These are phyloP conservation scores for Citrus glauca DNA, from an alignment of 345 rosid species.

Conservation along the genomic window DNA sequence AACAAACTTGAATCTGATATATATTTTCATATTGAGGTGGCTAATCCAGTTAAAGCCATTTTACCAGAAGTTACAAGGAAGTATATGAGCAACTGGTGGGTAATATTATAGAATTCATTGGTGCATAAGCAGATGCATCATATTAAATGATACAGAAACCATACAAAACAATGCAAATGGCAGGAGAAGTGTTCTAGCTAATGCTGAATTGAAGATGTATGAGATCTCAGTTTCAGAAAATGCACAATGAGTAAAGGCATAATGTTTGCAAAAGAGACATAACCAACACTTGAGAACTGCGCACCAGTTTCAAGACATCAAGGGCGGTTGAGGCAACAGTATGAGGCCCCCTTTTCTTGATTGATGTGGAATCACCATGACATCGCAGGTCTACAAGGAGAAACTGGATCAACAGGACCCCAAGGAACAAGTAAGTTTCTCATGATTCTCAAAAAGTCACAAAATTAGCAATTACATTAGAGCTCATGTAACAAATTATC, in stretches of 20 bases:
- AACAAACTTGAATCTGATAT: not conserved
- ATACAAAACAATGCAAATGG: not conserved
- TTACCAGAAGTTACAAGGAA: not conserved
- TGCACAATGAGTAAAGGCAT: not conserved
- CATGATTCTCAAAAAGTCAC: not conserved
- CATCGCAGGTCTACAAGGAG: conserved; percentile 88
- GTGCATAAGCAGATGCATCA: not conserved
- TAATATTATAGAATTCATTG: not conserved
- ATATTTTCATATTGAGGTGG: not conserved
- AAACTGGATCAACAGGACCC: conserved; percentile 46
- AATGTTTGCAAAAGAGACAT: not conserved
- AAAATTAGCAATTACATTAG: not conserved
- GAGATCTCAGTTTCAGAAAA: not conserved
- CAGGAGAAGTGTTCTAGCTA: not conserved
- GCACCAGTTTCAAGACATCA: conserved; percentile 82
- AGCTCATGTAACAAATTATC: not conserved
- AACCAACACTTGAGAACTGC: conserved; percentile 13
- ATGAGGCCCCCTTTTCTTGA: conserved; percentile 67
- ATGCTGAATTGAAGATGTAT: not conserved
- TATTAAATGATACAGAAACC: not conserved
- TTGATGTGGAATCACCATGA: conserved; percentile 89
- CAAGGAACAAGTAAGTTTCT: not conserved
- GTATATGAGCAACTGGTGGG: not conserved
- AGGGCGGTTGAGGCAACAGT: conserved; percentile 82
- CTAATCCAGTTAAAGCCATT: not conserved